phyloP scores from a whole-genome alignment of 2,329 filamentous ascomycete species.

The Aspergillus pseudoterreus region DNA sequence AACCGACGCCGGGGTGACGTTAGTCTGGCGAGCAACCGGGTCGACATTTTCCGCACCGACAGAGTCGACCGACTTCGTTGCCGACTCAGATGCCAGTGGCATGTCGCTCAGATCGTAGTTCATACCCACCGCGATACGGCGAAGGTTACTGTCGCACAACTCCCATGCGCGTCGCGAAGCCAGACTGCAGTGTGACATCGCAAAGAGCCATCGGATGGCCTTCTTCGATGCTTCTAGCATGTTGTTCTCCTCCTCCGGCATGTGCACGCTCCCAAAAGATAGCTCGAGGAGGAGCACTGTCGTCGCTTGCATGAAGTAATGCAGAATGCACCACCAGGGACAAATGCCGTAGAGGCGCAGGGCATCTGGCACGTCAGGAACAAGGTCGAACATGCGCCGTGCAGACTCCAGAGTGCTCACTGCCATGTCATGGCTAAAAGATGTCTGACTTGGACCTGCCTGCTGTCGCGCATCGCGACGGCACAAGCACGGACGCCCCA shows the following conservation, averaged over 20 bases:
- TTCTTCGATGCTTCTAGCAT: constrained; percentile 40
- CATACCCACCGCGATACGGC: constrained; percentile 32
- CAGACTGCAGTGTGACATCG: constrained; percentile 36
- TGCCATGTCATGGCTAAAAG: constrained; percentile 40
- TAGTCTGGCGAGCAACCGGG: background rate
- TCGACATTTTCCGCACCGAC: background rate
- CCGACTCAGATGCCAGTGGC: constrained; percentile 15
- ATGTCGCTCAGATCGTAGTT: constrained; percentile 34
- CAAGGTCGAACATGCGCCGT: constrained; percentile 34
- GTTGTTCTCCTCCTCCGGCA: constrained; percentile 35
- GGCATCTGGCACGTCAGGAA: constrained; percentile 41
- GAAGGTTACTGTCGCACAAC: constrained; percentile 36
- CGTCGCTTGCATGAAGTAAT: constrained; percentile 43
- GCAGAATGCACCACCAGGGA: constrained; percentile 46
- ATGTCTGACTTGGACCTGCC: constrained; percentile 16
- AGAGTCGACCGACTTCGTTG: background rate
- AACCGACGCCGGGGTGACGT: background rate
- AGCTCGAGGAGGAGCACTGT: constrained; percentile 46
- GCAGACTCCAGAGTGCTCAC: constrained; percentile 38
- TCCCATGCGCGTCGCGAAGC: constrained; percentile 42
- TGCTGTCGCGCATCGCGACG: constrained; percentile 35
- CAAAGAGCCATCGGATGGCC: constrained; percentile 40
- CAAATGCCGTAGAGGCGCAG: constrained; percentile 37
- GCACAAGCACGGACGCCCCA: constrained; percentile 46
- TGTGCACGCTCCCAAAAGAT: constrained; percentile 42